phyloP scores from a whole-genome alignment of 2,329 filamentous ascomycete species.

The Aureobasidium uvarum region DNA sequence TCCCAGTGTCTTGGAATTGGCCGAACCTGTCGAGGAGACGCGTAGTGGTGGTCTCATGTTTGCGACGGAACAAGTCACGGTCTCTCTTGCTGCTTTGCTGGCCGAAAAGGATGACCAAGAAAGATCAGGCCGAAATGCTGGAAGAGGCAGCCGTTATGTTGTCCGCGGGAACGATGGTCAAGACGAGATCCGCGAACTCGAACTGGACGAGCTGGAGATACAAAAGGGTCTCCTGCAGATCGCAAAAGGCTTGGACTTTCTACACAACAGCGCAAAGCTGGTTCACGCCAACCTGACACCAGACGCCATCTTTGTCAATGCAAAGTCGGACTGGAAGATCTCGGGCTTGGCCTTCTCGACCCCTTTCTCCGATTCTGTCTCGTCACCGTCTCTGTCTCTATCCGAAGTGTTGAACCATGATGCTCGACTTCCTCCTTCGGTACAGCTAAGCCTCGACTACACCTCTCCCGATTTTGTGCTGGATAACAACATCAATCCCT shows the following conservation, averaged over 20 bases:
- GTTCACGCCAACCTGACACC: conserved; percentile 95
- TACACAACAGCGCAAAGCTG: conserved; percentile 90
- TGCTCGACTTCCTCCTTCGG: conserved; percentile 72
- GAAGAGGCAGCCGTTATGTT: conserved; percentile 74
- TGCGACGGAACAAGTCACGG: conserved; percentile 86
- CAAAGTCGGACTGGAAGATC: conserved; percentile 99
- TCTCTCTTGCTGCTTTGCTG: conserved; percentile 77
- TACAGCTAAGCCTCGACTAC: conserved; percentile 91
- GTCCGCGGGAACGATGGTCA: conserved; percentile 75
- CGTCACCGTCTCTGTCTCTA: conserved; percentile 65
- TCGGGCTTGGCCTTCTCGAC: conserved; percentile 90
- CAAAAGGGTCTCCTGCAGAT: conserved; percentile 94
- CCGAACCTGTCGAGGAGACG: conserved; percentile 94
- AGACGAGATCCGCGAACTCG: conserved; percentile 69
- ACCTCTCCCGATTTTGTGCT: conserved; percentile 92
- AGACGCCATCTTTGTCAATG: conserved; percentile 89
- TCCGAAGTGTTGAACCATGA: conserved; percentile 84
- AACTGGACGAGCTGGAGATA: conserved; percentile 95
- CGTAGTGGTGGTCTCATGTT: conserved; percentile 90
- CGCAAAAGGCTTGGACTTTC: conserved; percentile 88
- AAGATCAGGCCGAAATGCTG: conserved; percentile 63
- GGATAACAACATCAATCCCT: conserved; percentile 79
- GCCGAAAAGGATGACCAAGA: conserved; percentile 90
- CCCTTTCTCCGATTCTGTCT: conserved; percentile 67
- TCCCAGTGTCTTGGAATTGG: conserved; percentile 85